A percentile compares a stretch with the other conserved stretches of the same genome.
Conservation (phyloP, 441 rosid species). For the Gossypium trilobum region DNA sequence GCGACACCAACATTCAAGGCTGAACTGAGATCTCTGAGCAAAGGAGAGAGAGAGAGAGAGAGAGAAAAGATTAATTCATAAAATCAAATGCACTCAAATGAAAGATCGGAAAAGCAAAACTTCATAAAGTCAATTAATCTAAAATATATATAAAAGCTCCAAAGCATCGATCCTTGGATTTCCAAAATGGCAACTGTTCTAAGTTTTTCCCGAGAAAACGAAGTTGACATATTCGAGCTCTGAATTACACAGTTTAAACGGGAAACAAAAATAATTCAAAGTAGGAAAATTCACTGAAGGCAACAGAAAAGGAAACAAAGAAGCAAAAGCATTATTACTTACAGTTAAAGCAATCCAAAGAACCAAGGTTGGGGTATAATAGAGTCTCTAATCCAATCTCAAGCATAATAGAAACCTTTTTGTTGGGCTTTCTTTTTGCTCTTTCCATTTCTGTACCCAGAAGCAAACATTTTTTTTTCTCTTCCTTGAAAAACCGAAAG, state of each 20-base stretch:
- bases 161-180: background rate
- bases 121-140: slow-evolving; percentile 3
- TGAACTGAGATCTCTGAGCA: background rate
- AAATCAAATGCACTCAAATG: background rate
- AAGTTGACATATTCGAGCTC: background rate
- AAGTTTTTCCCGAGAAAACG: background rate
- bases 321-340: slow-evolving; percentile 30
- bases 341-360: slow-evolving; percentile 40
- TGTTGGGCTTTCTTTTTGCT: background rate
- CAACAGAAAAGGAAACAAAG: slow-evolving; percentile 9
- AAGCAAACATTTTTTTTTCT: slow-evolving; percentile 2
- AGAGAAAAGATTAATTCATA: background rate
- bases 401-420: background rate
- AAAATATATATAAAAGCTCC: background rate
- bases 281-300: background rate
- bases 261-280: background rate
- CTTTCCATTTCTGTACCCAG: background rate
- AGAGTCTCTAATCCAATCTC: slow-evolving; percentile 9
- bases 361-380: slow-evolving; percentile 21
- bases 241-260: background rate
- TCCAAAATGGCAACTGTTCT: slow-evolving; percentile 9
- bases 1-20: slow-evolving; percentile 3
- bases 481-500: background rate
- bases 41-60: background rate
- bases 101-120: background rate